Conservation (phyloP, 768 basidiomycete species). For the Tricholoma hemisulphureum region DNA sequence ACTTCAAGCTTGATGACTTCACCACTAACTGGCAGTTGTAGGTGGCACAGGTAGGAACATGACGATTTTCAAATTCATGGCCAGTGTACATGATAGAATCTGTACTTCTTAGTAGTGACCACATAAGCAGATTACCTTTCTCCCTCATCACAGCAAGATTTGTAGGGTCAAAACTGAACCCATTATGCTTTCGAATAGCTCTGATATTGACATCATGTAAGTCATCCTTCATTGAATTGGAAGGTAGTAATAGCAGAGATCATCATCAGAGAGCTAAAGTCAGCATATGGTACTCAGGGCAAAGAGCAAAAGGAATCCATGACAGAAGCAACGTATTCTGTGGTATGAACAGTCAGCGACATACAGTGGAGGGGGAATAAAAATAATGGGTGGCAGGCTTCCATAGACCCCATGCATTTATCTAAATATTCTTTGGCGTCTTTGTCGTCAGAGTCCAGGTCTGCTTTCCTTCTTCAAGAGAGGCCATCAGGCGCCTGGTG, state of each 20-base stretch:
- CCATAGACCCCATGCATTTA: not conserved
- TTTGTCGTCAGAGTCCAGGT: conserved; percentile 13
- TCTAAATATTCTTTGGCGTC: conserved; percentile 30
- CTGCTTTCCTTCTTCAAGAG: conserved; percentile 20
- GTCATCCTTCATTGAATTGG: too few species aligned
- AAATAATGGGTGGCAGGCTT: too few species aligned
- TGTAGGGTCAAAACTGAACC: not conserved
- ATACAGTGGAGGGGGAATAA: too few species aligned
- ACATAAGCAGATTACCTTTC: not conserved
- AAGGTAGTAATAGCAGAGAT: too few species aligned
- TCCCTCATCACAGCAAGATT: not conserved
- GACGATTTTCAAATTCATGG: conserved; percentile 3
- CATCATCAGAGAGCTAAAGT: too few species aligned
- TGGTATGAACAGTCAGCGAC: too few species aligned
- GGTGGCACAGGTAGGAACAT: conserved; percentile 12
- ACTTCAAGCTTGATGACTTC: conserved; percentile 27
- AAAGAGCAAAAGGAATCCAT: too few species aligned
- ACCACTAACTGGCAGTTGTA: not conserved
- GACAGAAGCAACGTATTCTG: too few species aligned
- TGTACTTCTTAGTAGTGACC: not conserved
- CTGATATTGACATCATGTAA: too few species aligned
- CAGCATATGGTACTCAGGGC: too few species aligned
- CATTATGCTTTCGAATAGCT: not conserved
- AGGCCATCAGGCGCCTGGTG: too few species aligned
- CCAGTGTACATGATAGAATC: conserved; percentile 2